Base-by-base conservation (phyloP, 306 rosid species). In the Calophaca sinica region DNA sequence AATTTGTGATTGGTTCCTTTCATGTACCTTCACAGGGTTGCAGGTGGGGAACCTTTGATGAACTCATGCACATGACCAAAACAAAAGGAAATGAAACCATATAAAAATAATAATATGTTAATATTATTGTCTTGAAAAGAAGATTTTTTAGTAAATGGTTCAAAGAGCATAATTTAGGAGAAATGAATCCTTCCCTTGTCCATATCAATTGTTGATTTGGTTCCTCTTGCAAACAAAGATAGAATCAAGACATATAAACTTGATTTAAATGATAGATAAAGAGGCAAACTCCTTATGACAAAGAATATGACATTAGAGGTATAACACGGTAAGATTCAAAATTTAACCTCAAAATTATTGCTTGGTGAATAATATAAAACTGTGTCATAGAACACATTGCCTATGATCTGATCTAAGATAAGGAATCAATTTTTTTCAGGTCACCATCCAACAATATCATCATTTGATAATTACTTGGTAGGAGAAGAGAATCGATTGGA, bases 181-280 rank as follows among this genome's bases (percentile, higher is more conserved):
- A 20, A 20, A 1, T 20, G 26, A 20, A 20, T 20, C 26, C 26
- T 20, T 20, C 26, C 26, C 26, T 20, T 20, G 26, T 20, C 26
- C 26, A 20, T 20, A 20, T 20, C 26, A 20, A 20, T 49, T 3
- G 0, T 50, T 50, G 28, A 50, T 38, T 61, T 61, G 67, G 6
- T 61, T 61, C 67, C 68, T 13, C 29, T 36, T 35, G 31, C 68
- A 62, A 38, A 6, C 68, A 36, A 62, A 61, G 42, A 3, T n/a
- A 35, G 67, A 61, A 12, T 36, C 68, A 41, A 14, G 13, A 15
- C 49, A 15, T 4, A 36, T 10, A 62, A 39, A 62, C n/a, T n/a
- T 50, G 55, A 2, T 50, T 46, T 9, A 42, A 10, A 46, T 1
- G 51, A 20, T 48, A 3, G 52, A 48, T 11, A 12, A 48, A 49